Conservation (phyloP, 192 early-diverging fungal genomes). For the Rhizophlyctis rosea region DNA sequence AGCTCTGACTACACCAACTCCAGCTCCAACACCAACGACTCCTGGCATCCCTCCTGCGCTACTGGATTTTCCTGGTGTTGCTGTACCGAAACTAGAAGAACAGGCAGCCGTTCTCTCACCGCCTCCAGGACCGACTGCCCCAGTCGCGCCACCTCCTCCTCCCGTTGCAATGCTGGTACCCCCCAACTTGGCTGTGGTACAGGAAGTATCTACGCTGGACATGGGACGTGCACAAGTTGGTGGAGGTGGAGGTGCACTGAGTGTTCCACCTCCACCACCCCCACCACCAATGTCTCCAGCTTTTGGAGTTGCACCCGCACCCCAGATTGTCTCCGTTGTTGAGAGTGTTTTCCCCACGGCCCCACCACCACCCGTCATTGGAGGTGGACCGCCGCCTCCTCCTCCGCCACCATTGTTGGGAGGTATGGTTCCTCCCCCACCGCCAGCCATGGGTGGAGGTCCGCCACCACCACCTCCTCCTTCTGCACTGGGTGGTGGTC, state of each 20-base stretch:
- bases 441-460: constrained; percentile 14
- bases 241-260: too few relatives aligned
- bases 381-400: constrained; percentile 28
- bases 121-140: too few relatives aligned
- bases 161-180: background rate
- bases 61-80: too few relatives aligned
- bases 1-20: too few relatives aligned
- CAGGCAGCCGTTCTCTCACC: too few relatives aligned
- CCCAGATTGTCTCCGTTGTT: too few relatives aligned
- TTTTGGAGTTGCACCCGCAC: constrained; percentile 4
- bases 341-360: too few relatives aligned
- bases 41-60: too few relatives aligned
- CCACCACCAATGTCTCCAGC: constrained; percentile 10
- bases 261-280: constrained; percentile 12
- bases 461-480: constrained; percentile 23
- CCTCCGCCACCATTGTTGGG: constrained; percentile 27
- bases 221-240: too few relatives aligned
- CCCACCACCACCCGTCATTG: background rate
- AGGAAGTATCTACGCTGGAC: too few relatives aligned
- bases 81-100: too few relatives aligned
- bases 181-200: background rate
- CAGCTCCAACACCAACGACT: too few relatives aligned
- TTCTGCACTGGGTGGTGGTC: constrained; percentile 2
- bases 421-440: constrained; percentile 17
- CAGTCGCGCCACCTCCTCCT: constrained; percentile 10